Evolutionary conservation across 108 stramenopile species (phyloP).

Genomic region (Schizochytrium sp.): DNA sequence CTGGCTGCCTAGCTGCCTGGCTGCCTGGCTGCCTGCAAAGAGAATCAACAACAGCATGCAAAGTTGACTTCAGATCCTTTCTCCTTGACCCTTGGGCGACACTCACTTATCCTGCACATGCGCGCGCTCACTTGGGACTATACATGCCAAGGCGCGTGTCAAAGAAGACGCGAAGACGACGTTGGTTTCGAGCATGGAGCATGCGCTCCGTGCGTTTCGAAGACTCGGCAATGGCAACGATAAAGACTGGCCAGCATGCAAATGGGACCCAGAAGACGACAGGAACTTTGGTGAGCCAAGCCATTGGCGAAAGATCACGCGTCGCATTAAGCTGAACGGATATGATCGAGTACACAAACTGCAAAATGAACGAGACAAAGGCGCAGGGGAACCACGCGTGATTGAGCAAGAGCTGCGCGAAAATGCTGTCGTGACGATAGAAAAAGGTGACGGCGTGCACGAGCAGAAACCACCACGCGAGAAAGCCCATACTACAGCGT

Average conservation of each 20-base stretch:
- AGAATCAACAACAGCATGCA: no score
- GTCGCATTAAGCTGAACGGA: not conserved
- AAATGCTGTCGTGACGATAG: not conserved
- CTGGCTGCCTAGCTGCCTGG: no score
- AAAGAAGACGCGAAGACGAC: not conserved
- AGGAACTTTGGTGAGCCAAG: not conserved
- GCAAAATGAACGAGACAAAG: not conserved
- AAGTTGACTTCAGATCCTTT: no score
- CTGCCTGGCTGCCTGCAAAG: no score
- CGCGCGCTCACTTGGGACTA: not conserved
- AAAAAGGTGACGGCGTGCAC: not conserved
- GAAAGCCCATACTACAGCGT: not conserved
- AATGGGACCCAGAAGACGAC: not conserved
- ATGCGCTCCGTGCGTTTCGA: not conserved
- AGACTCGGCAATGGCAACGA: not conserved
- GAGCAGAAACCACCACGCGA: not conserved
- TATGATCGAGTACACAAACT: not conserved
- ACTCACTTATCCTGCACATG: not conserved
- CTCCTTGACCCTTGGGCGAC: no score
- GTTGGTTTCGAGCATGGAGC: not conserved
- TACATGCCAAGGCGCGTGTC: conserved; percentile 10
- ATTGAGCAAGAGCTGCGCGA: not conserved
- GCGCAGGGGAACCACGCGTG: not conserved
- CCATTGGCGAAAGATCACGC: not conserved
- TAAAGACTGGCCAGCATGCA: not conserved